phyloP scores from a whole-genome alignment of 1,139 yeast species.

The Pichia sp. region DNA sequence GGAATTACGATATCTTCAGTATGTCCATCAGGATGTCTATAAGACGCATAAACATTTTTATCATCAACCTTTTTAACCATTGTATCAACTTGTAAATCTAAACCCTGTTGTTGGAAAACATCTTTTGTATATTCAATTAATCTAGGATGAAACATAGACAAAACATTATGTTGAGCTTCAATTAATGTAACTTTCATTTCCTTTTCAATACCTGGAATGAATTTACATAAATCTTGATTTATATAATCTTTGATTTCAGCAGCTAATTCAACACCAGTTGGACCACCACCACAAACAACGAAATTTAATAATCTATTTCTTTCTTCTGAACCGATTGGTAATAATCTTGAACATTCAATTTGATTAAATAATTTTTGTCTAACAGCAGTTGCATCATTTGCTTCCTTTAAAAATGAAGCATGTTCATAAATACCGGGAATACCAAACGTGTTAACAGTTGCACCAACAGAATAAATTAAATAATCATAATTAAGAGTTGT shows the following conservation, averaged over 20 bases:
- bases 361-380: slow-evolving; percentile 55
- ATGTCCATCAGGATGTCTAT: slow-evolving; percentile 40
- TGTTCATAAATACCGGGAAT: slow-evolving; percentile 72
- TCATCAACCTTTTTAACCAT: slow-evolving; percentile 53
- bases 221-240: slow-evolving; percentile 51
- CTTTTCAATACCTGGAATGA: slow-evolving; percentile 54
- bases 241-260: slow-evolving; percentile 67
- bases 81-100: slow-evolving; percentile 47
- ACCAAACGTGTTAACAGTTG: slow-evolving; percentile 77
- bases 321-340: slow-evolving; percentile 60
- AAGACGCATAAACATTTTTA: slow-evolving; percentile 41
- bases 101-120: slow-evolving; percentile 48
- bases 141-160: slow-evolving; percentile 49
- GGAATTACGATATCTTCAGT: slow-evolving; percentile 39
- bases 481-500: slow-evolving; percentile 59
- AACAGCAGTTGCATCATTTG: slow-evolving; percentile 49
- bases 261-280: slow-evolving; percentile 87
- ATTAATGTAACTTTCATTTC: slow-evolving; percentile 50
- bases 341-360: slow-evolving; percentile 66
- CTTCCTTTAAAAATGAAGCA: slow-evolving; percentile 53
- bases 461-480: slow-evolving; percentile 78
- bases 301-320: slow-evolving; percentile 67
- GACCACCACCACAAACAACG: slow-evolving; percentile 89
- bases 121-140: slow-evolving; percentile 53
- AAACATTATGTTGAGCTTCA: slow-evolving; percentile 54